phyloP scores from a whole-genome alignment of 2,329 filamentous ascomycete genomes.

The Colletotrichum sp. region DNA sequence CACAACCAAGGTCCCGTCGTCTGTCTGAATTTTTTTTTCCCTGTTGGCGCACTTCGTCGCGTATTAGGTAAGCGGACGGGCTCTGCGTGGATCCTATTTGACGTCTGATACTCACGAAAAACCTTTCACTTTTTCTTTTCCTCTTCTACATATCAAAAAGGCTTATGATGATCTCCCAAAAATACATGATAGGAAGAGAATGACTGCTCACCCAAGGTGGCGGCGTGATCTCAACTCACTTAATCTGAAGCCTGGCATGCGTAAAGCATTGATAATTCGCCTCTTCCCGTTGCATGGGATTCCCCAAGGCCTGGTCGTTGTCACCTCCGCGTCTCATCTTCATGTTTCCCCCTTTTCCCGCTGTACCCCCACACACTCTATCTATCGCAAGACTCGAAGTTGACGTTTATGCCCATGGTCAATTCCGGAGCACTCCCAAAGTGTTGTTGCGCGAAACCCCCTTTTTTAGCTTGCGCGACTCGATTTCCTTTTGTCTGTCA shows the following conservation, averaged over 20 bases:
- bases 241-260: conserved; percentile 61
- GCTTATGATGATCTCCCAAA: conserved; percentile 66
- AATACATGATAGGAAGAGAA: conserved; percentile 72
- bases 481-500: background rate
- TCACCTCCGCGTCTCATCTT: conserved; percentile 14
- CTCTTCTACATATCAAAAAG: conserved; percentile 38
- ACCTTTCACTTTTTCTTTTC: conserved; percentile 27
- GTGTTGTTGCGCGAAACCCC: background rate
- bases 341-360: background rate
- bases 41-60: background rate
- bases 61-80: conserved; percentile 9
- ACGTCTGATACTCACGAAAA: conserved; percentile 18
- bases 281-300: background rate
- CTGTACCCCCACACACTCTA: background rate
- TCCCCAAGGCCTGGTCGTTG: background rate
- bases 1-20: background rate
- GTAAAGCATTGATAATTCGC: background rate
- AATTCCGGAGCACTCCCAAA: background rate
- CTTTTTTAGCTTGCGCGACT: background rate
- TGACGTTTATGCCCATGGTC: background rate
- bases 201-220: conserved; percentile 57
- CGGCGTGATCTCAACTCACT: conserved; percentile 65
- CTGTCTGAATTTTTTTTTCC: background rate
- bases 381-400: background rate
- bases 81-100: conserved; percentile 12